Evolutionary conservation across 1,284 basidiomycete species (phyloP).

Genomic region (Rhizopogon hawkerae): DNA sequence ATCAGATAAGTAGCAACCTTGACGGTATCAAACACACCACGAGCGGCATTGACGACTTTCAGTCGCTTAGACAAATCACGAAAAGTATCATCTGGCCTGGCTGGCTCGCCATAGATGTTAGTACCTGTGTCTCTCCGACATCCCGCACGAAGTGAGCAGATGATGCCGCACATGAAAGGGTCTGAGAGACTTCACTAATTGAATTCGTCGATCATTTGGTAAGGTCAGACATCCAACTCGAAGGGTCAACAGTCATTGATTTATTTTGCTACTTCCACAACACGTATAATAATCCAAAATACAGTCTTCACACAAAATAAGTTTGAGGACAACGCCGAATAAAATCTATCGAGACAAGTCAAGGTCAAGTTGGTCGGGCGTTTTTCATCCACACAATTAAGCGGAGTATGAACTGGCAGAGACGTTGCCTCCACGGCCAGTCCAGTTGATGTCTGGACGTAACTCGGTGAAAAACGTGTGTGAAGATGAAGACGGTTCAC

Average conservation of each 20-base stretch:
- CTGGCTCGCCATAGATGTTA: background rate
- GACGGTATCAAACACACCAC: slow-evolving; percentile 34
- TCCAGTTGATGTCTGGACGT: slow-evolving; percentile 77
- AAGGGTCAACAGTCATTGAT: too few relatives aligned
- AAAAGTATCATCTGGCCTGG: slow-evolving; percentile 16
- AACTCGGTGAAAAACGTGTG: slow-evolving; percentile 5
- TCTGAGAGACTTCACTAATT: background rate
- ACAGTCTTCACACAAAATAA: slow-evolving; percentile 10
- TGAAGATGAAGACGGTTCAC: slow-evolving; percentile 21
- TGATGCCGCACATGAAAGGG: slow-evolving; percentile 47
- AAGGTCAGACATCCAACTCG: background rate
- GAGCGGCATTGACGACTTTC: slow-evolving; percentile 36
- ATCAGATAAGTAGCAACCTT: background rate
- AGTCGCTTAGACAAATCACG: slow-evolving; percentile 28
- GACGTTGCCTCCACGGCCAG: slow-evolving; percentile 88
- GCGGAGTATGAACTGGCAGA: slow-evolving; percentile 89
- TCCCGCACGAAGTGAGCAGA: slow-evolving; percentile 26
- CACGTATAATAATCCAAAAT: slow-evolving; percentile 14
- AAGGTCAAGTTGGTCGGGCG: background rate
- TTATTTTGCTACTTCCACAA: slow-evolving; percentile 9
- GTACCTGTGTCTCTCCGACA: slow-evolving; percentile 6
- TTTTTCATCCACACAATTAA: slow-evolving; percentile 35
- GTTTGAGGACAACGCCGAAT: slow-evolving; percentile 1
- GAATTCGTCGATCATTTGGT: background rate
- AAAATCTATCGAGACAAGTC: slow-evolving; percentile 14